phyloP scores from a whole-genome alignment of 2,329 filamentous ascomycete species.

The Colletotrichum salicis region DNA sequence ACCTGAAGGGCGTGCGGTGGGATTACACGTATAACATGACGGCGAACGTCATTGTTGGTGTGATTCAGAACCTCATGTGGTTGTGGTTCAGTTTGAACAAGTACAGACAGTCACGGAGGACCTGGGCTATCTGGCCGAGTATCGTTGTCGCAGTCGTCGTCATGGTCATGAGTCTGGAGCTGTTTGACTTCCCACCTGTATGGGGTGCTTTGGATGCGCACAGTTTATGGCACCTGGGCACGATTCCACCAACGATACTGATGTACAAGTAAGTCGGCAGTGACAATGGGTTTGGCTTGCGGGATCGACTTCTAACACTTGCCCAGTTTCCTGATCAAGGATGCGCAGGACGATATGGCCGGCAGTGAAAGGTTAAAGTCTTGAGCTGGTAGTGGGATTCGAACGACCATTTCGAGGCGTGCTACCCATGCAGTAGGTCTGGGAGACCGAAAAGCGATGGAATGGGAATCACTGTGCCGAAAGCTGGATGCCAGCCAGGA shows the following conservation, averaged over 20 bases:
- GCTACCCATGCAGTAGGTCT: no score
- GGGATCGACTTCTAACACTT: not conserved
- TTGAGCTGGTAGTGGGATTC: slow-evolving; percentile 46
- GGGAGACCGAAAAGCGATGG: not conserved
- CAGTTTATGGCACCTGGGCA: slow-evolving; percentile 94
- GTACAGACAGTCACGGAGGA: slow-evolving; percentile 76
- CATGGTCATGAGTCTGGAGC: slow-evolving; percentile 92
- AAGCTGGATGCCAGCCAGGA: not conserved
- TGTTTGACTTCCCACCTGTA: slow-evolving; percentile 92
- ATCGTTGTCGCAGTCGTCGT: slow-evolving; percentile 92
- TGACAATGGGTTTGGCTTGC: not conserved
- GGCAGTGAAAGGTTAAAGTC: slow-evolving; percentile 76
- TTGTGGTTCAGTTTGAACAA: slow-evolving; percentile 81
- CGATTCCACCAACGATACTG: slow-evolving; percentile 85
- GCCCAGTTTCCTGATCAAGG: slow-evolving; percentile 83
- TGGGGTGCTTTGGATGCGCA: slow-evolving; percentile 89
- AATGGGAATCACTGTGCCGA: not conserved
- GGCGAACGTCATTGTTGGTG: slow-evolving; percentile 85
- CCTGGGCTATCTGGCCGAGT: slow-evolving; percentile 91
- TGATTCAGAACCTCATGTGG: slow-evolving; percentile 87
- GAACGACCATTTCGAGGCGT: not conserved
- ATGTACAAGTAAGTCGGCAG: slow-evolving; percentile 87
- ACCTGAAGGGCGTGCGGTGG: slow-evolving; percentile 87
- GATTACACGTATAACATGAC: slow-evolving; percentile 99
- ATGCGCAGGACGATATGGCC: slow-evolving; percentile 84